Evolutionary conservation across 192 early-diverging fungal species (phyloP).

Genomic region (Backusella sp.): DNA sequence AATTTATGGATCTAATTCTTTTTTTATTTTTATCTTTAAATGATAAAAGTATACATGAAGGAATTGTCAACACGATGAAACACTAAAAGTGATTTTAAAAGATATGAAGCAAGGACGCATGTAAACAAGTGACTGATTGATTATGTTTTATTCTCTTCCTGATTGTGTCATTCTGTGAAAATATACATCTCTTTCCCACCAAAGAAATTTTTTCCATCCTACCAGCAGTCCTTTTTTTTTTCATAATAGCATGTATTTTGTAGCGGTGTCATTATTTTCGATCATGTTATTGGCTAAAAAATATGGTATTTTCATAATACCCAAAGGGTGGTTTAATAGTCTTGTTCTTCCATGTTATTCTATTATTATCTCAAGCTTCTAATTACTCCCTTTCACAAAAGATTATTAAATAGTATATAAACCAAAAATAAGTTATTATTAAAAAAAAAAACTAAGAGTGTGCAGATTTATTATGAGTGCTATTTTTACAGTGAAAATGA

Average conservation of each 20-base stretch:
- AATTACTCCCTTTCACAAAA: neutral
- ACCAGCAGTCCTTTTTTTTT: neutral
- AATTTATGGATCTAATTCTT: neutral
- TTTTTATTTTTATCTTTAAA: neutral
- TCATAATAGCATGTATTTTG: neutral
- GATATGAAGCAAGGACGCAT: neutral
- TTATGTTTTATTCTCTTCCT: neutral
- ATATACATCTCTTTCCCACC: neutral
- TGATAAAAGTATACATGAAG: neutral
- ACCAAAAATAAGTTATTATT: neutral
- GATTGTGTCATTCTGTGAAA: neutral
- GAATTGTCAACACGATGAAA: neutral
- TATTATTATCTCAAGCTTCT: neutral
- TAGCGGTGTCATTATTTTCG: neutral
- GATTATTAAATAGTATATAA: neutral
- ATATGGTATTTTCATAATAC: neutral
- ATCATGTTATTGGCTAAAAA: neutral
- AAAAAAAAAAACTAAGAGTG: neutral
- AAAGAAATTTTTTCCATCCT: neutral
- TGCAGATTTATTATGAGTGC: neutral
- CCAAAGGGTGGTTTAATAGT: neutral
- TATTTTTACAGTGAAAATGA: constrained; percentile 15
- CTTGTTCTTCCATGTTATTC: neutral
- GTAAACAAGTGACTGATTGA: neutral
- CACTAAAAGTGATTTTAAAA: neutral